Percentiles rank a stretch among this genome's conserved stretches.
These are phyloP conservation scores for Jimgerdemannia flammicorona DNA, from an alignment of 192 early-diverging fungal species.

Conservation along the genomic window DNA sequence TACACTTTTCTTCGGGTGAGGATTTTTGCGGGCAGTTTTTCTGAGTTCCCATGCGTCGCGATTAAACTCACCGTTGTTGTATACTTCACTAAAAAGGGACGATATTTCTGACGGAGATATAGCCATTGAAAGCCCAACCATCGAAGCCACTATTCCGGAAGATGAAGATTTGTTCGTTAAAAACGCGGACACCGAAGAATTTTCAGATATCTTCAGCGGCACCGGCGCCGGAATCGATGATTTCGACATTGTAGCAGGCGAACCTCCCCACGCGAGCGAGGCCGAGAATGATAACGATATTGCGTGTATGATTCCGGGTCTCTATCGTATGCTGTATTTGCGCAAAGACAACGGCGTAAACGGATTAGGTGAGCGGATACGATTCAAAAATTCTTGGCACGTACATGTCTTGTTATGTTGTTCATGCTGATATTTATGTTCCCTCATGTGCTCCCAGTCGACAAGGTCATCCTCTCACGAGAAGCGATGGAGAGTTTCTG, in stretches of 20 bases:
- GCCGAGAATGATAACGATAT: not conserved
- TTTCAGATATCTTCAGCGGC: too few species aligned
- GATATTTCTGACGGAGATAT: not conserved
- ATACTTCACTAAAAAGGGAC: not conserved
- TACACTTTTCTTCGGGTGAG: not conserved
- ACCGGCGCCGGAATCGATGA: not conserved
- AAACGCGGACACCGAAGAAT: not conserved
- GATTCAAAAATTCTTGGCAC: not conserved
- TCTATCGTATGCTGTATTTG: slow-evolving; percentile 14
- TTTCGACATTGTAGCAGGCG: not conserved
- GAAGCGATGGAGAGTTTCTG: slow-evolving; percentile 6
- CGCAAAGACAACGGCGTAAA: slow-evolving; percentile 12
- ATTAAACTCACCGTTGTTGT: not conserved
- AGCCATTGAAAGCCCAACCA: not conserved
- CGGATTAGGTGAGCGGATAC: slow-evolving; percentile 4
- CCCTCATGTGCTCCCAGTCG: slow-evolving; percentile 1
- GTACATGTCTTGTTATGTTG: not conserved
- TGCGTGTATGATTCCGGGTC: not conserved
- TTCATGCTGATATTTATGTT: not conserved
- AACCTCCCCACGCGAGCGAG: not conserved
- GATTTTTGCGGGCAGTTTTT: not conserved
- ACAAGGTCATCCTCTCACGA: slow-evolving; percentile 13
- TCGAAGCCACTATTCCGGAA: not conserved
- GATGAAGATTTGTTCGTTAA: not conserved
- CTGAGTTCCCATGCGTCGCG: not conserved